Base-by-base conservation (phyloP, 2,329 filamentous ascomycete genomes). In the Hymenoscyphus infarciens region DNA sequence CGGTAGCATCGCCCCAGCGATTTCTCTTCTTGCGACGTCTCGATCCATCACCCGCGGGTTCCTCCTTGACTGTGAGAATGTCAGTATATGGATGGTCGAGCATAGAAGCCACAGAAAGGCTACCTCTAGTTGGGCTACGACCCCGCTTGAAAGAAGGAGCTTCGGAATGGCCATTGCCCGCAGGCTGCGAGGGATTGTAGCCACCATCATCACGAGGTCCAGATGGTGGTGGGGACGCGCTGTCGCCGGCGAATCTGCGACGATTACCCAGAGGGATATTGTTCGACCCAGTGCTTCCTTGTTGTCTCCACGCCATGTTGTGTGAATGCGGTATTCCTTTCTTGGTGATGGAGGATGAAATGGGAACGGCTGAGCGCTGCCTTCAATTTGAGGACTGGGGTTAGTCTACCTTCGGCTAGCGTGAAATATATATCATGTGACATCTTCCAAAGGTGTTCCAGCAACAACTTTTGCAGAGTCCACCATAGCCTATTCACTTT, bases 1-100 rank as follows among this genome's bases (percentile, higher is more conserved):
- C 95, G 61, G 92, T 89, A 65, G 91, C 91, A 78, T 98, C 94
- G 69, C 95, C 95, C 95, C 95, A 99, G 75, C 95, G 88, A 77
- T 99, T 99, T 77, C 94, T 90, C 88, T 97, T 98, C 87, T 96
- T 97, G 77, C 95, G 91, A 73, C 90, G 90, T 76, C 90, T 91
- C 66, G 89, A 86, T 63, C 91, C 94, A 78, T 97, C 93, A 31
- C 56, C 70, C 57, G 62, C 59, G 42, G 75, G 63, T 29, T 71
- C 64, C 62, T 75, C 66, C 38, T 61, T 61, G 74, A 68, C 66
- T 70, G 38, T 19, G 64, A 16, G 3, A 66, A 42, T 19, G 39
- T 70, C 66, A 70, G 61, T 54, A 27, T 33, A 6, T 19, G 31
- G 22, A 58, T 59, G 27, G 15, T 22, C 49, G 42, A 11, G 5